Conservation (phyloP, 352 stramenopile genomes). For the Phytophthora niederhauseri region DNA sequence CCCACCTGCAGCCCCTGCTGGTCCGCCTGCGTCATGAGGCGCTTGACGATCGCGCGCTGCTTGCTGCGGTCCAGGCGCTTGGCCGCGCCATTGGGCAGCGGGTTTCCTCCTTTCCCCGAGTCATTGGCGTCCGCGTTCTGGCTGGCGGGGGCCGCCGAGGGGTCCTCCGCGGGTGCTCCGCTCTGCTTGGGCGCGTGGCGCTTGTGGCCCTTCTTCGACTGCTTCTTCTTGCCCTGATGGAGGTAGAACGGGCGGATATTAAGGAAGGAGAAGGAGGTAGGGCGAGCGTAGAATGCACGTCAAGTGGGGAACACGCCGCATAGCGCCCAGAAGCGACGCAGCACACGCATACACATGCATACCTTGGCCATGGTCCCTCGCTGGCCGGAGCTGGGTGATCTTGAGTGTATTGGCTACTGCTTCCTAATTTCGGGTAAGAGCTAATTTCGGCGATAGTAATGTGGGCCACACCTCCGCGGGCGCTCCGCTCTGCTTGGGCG, state of each 20-base stretch:
- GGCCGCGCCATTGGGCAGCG: conserved; percentile 5
- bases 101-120: conserved; percentile 9
- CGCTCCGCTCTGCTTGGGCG: conserved; percentile 49
- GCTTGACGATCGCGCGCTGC: conserved; percentile 58
- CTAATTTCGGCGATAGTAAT: too few relatives aligned
- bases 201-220: conserved; percentile 60
- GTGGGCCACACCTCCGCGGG: conserved; percentile 10
- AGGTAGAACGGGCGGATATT: neutral
- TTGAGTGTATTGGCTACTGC: neutral
- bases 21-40: conserved; percentile 66
- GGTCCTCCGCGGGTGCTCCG: conserved; percentile 15
- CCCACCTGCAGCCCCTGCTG: conserved; percentile 73
- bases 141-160: neutral
- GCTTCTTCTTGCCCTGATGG: conserved; percentile 55
- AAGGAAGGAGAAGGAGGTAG: neutral
- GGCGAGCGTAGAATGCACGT: neutral
- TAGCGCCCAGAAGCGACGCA: neutral
- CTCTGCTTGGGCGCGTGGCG: conserved; percentile 49
- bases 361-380: conserved; percentile 43
- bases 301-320: neutral
- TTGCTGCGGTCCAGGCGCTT: conserved; percentile 46
- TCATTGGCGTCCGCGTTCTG: conserved; percentile 4
- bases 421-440: neutral
- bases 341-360: conserved; percentile 6
- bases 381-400: too few relatives aligned